Evolutionary conservation across 2,329 filamentous ascomycete species (phyloP), one percentile per base, ranked within the genome.

Genomic region (Apiospora arundinis): DNA sequence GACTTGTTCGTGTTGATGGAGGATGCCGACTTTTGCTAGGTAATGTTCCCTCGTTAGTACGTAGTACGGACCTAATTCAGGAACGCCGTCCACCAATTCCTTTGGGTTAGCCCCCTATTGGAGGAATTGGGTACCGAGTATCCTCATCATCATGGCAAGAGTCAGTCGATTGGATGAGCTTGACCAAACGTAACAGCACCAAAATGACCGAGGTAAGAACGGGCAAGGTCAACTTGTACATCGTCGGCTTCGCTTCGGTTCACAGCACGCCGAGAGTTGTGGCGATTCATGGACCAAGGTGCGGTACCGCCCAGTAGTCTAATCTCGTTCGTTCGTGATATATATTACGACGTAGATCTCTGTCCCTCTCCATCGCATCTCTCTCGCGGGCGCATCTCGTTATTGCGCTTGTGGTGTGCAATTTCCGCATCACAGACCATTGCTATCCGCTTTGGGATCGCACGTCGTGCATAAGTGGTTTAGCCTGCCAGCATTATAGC

Each of bases 391-490:
- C 21, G 56, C 28, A 18, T 40, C n/a, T n/a, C 40, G 32, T 37
- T 18, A 60, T 37, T 8, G 52, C 52, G 32, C 52, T 63, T 63
- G 32, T 37, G 32, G 40, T 21, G 21, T n/a, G 32, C 18, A 63
- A 63, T 63, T 63, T 63, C 56, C 56, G 56, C 32, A 63, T 63
- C 56, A 40, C 56, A 63, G 56, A 63, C 56, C 56, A 63, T 40
- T 32, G 1, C 56, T 63, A n/a, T 63, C 56, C 56, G 21, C 32
- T 40, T 63, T 40, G 56, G 28, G 56, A 63, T 63, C 32, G 32
- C 56, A 6, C 18, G 18, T 63, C 32, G 18, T 40, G 56, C 32
- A 40, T 12, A 63, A 63, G 56, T n/a, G 56, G 56, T n/a, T 28
- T 63, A 63, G 56, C 32, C 11, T 23, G 21, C 32, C 32, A n/a